phyloP scores from a whole-genome alignment of 306 rosid species.

The Betula pendula region DNA sequence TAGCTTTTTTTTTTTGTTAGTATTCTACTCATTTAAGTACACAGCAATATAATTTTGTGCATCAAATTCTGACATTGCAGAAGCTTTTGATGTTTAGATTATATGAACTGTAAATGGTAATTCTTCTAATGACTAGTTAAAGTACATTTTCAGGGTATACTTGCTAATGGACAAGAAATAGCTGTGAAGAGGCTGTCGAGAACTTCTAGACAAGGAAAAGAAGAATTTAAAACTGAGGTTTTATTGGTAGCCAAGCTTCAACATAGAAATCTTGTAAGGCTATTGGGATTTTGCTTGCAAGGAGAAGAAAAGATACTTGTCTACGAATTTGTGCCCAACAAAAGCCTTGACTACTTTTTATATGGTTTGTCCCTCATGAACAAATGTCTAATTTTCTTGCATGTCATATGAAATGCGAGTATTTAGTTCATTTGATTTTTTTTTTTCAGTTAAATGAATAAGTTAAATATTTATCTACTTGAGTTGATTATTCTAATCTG shows the following conservation, averaged over 20 bases:
- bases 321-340: slow-evolving; percentile 40
- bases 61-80: no score
- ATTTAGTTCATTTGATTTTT: no score
- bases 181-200: slow-evolving; percentile 47
- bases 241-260: slow-evolving; percentile 36
- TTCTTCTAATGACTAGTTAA: background rate
- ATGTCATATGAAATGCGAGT: background rate
- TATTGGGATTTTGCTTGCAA: slow-evolving; percentile 32
- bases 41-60: no score
- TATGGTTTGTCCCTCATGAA: background rate
- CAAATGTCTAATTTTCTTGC: background rate
- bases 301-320: slow-evolving; percentile 45
- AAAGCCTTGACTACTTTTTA: slow-evolving; percentile 38
- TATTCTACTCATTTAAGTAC: background rate
- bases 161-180: slow-evolving; percentile 22
- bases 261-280: slow-evolving; percentile 28
- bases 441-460: no score
- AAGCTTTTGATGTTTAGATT: no score
- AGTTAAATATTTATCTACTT: no score
- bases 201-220: slow-evolving; percentile 35
- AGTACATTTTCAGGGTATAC: slow-evolving; percentile 31
- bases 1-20: background rate
- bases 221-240: slow-evolving; percentile 43
- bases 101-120: no score
- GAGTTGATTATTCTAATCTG: no score